Evolutionary conservation across 768 basidiomycete species (phyloP).

Genomic region (Mycena metata): DNA sequence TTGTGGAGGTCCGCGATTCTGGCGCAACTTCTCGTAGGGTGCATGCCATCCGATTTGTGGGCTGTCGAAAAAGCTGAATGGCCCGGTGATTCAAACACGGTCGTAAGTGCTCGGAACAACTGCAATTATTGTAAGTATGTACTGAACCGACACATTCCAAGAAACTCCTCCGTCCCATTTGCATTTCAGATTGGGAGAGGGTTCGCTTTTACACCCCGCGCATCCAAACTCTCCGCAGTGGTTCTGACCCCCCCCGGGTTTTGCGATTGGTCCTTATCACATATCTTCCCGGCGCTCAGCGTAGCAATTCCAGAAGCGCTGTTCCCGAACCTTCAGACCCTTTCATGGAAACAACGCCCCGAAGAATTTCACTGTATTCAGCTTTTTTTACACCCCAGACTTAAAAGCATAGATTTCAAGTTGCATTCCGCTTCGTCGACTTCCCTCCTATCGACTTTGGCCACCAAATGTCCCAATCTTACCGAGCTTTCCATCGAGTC

Average conservation of each 20-base stretch:
- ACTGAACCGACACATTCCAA: neutral
- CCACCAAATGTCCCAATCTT: neutral
- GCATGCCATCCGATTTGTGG: neutral
- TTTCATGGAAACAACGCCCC: neutral
- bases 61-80: no score
- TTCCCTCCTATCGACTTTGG: neutral
- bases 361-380: conserved; percentile 1
- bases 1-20: neutral
- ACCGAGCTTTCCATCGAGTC: neutral
- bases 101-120: no score
- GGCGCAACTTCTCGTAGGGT: neutral
- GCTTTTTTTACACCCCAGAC: neutral
- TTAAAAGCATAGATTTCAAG: neutral
- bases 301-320: neutral
- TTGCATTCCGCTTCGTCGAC: neutral
- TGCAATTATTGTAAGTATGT: no score
- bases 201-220: neutral
- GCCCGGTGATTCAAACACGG: no score
- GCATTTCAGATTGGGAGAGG: neutral
- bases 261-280: neutral
- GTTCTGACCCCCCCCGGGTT: no score
- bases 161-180: neutral
- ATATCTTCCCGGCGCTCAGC: neutral
- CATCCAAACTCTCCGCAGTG: no score
- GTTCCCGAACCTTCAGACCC: neutral